Evolutionary conservation across 352 stramenopile species (phyloP).

Genomic region (Sclerospora graminicola): DNA sequence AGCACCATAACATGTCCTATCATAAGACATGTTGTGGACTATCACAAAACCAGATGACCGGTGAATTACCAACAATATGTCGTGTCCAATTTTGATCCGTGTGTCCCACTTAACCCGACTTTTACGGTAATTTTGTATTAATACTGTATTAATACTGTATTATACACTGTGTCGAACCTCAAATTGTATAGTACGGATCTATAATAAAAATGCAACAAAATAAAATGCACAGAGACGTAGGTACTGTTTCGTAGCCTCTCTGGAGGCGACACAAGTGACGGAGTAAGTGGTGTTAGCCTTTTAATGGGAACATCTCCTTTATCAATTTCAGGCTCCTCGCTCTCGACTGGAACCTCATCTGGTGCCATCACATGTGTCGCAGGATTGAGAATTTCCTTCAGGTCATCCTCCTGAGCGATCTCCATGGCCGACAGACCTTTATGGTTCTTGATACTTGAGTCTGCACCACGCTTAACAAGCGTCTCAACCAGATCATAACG

Average conservation of each 20-base stretch:
- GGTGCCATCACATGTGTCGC: constrained; percentile 29
- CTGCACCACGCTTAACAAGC: constrained; percentile 78
- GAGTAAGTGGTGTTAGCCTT: constrained; percentile 10
- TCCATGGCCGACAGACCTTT: constrained; percentile 58
- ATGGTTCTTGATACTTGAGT: constrained; percentile 62
- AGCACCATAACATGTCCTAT: too few species aligned
- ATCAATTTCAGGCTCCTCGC: constrained; percentile 18
- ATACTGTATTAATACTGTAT: too few species aligned
- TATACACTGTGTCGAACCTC: too few species aligned
- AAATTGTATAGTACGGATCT: too few species aligned
- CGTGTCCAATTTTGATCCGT: too few species aligned
- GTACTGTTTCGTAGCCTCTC: constrained; percentile 62
- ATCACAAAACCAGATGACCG: too few species aligned
- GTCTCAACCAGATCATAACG: constrained; percentile 77
- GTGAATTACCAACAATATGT: too few species aligned
- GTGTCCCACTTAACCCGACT: too few species aligned
- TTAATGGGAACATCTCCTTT: constrained; percentile 10
- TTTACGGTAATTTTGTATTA: too few species aligned
- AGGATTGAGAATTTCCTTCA: constrained; percentile 67
- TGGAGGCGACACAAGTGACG: constrained; percentile 40
- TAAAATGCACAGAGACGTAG: constrained; percentile 81
- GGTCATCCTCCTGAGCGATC: constrained; percentile 67
- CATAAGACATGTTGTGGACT: too few species aligned
- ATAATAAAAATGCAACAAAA: too few species aligned
- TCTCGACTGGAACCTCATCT: constrained; percentile 11